A percentile compares a stretch with the other conserved stretches of the same genome.
These are phyloP conservation scores for Durotheca rogersii DNA, from an alignment of 495 filamentous ascomycete species.

Conservation along the genomic window DNA sequence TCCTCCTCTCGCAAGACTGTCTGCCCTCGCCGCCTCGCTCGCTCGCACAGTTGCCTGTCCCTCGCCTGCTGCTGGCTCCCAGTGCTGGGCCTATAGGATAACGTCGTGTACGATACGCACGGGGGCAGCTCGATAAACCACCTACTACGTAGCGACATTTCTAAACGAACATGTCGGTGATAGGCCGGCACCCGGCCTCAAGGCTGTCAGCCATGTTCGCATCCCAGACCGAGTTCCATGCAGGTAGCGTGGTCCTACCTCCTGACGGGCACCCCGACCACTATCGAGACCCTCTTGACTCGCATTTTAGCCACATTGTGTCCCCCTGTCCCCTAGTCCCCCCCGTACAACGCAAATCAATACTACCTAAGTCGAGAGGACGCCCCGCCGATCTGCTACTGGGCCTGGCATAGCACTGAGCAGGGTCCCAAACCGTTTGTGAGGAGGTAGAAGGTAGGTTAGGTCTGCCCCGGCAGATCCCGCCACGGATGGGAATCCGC, in stretches of 20 bases:
- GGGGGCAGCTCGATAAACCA: too few relatives aligned
- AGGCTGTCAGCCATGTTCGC: neutral
- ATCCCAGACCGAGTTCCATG: slow-evolving; percentile 14
- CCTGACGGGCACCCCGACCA: slow-evolving; percentile 20
- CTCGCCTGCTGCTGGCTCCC: too few relatives aligned
- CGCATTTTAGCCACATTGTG: slow-evolving; percentile 34
- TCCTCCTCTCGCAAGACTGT: slow-evolving; percentile 9
- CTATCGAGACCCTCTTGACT: slow-evolving; percentile 24
- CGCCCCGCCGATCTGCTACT: slow-evolving; percentile 28
- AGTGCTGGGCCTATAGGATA: too few relatives aligned
- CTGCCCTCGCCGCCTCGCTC: slow-evolving; percentile 18
- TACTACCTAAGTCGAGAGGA: slow-evolving; percentile 23
- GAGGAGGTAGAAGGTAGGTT: slow-evolving; percentile 9
- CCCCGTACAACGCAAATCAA: slow-evolving; percentile 25
- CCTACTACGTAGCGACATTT: too few relatives aligned
- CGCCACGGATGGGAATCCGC: slow-evolving; percentile 23
- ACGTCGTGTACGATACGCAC: too few relatives aligned
- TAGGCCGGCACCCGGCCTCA: too few relatives aligned
- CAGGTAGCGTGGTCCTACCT: slow-evolving; percentile 26
- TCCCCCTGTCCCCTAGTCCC: slow-evolving; percentile 10
- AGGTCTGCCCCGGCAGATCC: slow-evolving; percentile 31
- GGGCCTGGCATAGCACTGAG: slow-evolving; percentile 27
- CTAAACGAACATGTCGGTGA: too few relatives aligned
- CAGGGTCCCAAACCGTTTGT: slow-evolving; percentile 18
- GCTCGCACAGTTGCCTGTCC: too few relatives aligned